A percentile compares a stretch with the other conserved stretches of the same genome.
These are phyloP conservation scores for Fusarium floridanum DNA, from an alignment of 2,329 filamentous ascomycete species.

Conservation along the genomic window DNA sequence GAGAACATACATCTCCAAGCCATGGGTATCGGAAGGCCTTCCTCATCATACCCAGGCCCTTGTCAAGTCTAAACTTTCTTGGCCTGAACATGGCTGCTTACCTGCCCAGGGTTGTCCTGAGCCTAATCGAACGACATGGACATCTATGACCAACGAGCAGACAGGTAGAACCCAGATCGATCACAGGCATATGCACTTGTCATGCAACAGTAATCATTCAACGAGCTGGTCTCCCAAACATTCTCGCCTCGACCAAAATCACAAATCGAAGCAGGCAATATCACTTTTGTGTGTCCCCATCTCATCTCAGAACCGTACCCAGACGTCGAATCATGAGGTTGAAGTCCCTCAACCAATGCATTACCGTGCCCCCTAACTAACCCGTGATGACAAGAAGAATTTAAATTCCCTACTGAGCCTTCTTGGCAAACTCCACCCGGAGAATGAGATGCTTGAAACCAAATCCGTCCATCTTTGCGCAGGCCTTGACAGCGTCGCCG, in stretches of 20 bases:
- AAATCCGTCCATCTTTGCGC: conserved; percentile 97
- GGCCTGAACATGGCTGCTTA: neutral
- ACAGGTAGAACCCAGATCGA: neutral
- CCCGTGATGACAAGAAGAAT: conserved; percentile 47
- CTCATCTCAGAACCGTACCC: conserved; percentile 35
- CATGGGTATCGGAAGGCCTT: neutral
- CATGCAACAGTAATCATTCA: conserved; percentile 19
- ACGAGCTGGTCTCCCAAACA: conserved; percentile 3
- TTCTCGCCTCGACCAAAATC: conserved; percentile 26
- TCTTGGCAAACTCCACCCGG: conserved; percentile 89
- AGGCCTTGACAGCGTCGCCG: conserved; percentile 89
- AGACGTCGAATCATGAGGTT: conserved; percentile 47
- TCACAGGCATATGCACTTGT: neutral
- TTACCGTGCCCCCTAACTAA: conserved; percentile 50
- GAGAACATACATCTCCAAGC: neutral
- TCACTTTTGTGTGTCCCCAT: conserved; percentile 41
- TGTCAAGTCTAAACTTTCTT: neutral
- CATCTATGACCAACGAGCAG: neutral
- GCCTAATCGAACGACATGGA: neutral
- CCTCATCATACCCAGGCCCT: neutral
- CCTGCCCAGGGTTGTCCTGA: neutral
- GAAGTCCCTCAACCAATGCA: conserved; percentile 45
- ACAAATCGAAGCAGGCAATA: conserved; percentile 35
- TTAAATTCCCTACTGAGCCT: conserved; percentile 61
- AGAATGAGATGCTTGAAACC: conserved; percentile 91